A percentile compares a stretch with the other conserved stretches of the same genome.
Conservation (phyloP, 148 eudicot species). For the Rhododendron ovatum region DNA sequence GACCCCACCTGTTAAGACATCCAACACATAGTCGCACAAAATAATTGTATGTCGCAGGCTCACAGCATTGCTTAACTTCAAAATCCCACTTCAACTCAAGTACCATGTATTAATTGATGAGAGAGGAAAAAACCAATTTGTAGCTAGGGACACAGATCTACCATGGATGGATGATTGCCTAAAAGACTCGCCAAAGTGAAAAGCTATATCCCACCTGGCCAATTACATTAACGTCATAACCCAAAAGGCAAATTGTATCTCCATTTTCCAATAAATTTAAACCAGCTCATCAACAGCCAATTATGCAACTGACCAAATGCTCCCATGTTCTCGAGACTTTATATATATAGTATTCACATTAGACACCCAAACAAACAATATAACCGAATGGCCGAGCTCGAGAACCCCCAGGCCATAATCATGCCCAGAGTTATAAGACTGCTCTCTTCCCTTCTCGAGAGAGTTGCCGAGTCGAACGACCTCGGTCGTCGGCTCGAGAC, state of each 20-base stretch:
- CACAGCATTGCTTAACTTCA: no score
- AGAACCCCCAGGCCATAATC: constrained; percentile 20
- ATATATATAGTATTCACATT: background rate
- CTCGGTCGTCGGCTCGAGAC: constrained; percentile 15
- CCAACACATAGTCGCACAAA: no score
- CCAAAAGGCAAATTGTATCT: background rate
- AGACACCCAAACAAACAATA: background rate
- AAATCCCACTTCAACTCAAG: background rate
- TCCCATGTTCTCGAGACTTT: background rate
- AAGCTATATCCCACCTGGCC: background rate
- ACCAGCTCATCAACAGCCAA: constrained; percentile 11
- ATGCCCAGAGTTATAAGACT: constrained; percentile 40
- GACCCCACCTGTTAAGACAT: no score
- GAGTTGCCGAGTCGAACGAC: constrained; percentile 62
- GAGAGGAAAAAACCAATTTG: background rate
- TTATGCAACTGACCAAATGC: background rate
- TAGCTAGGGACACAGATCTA: background rate
- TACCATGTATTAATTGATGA: background rate
- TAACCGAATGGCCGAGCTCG: constrained; percentile 26
- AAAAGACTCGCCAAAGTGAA: background rate
- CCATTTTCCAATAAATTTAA: background rate
- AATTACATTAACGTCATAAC: background rate
- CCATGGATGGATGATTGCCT: background rate
- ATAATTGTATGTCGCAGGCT: no score
- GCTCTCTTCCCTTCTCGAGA: constrained; percentile 52